Base-by-base conservation (phyloP, 495 filamentous ascomycete genomes). In the Aspergillus ostianus region DNA sequence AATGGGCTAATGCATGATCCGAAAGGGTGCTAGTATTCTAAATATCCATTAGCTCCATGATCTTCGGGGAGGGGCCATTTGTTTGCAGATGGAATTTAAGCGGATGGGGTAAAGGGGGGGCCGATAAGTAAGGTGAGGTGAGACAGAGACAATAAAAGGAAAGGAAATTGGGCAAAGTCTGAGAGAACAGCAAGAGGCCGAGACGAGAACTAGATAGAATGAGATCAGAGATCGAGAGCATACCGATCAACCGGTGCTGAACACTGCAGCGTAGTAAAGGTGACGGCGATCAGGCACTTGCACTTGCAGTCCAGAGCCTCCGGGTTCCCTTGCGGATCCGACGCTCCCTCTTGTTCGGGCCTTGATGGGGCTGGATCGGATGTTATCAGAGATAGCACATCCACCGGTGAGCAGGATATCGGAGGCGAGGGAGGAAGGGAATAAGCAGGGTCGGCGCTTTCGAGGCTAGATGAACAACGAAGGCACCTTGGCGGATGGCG, bases 371-470 rank as follows among this genome's bases (percentile, higher is more conserved):
- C 44, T 48, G 10, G 64, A 67, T 65, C 58, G 59, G 59, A 48
- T 48, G 57, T 68, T 60, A 67, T 68, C 66, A 48, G 20, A 46
- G 64, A 64, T 56, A 52, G 65, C 57, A 53, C 61, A 55, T 59
- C 61, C 48, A 13, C 26, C 19, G 45, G 18, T 21, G 23, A 7
- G 46, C 27, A 26, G 13, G 23, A 57, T 17, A 5, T 12, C 18
- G 44, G 47, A 36, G 27, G 46, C 18, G 18, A 29, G 49, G 30
- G 27, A 30, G 51, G 56, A 13, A 53, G 46, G 55, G 53, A 32
- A 29, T 10, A 8, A n/a, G 23, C 50, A 29, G 21, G 50, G 50
- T 27, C 17, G 46, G 30, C 46, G 27, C 15, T 26, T 17, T 27
- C 12, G 50, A 13, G 46, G 20, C 32, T n/a, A 21, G 18, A 26